phyloP scores from a whole-genome alignment of 768 basidiomycete species.

The Vishniacozyma victoriae region DNA sequence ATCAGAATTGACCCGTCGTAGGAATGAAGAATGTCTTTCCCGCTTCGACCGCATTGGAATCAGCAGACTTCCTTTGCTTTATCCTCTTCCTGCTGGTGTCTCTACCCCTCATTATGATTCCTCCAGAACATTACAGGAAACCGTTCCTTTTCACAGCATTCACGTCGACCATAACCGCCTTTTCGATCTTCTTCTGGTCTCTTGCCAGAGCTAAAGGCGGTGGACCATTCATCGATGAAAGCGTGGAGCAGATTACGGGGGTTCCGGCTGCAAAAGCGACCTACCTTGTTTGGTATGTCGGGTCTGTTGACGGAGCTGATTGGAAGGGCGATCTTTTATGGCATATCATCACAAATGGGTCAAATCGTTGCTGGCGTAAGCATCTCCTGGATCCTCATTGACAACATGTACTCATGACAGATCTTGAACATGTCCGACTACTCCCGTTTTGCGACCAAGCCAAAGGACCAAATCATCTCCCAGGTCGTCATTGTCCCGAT shows the following conservation, averaged over 20 bases:
- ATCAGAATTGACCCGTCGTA: slow-evolving; percentile 4
- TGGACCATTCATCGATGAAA: slow-evolving; percentile 27
- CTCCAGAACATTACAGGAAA: slow-evolving; percentile 33
- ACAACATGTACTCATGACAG: slow-evolving; percentile 5
- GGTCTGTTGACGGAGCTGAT: slow-evolving; percentile 17
- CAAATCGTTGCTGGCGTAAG: background rate
- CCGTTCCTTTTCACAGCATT: slow-evolving; percentile 25
- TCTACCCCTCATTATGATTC: slow-evolving; percentile 23
- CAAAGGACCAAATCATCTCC: slow-evolving; percentile 23
- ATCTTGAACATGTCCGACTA: slow-evolving; percentile 36
- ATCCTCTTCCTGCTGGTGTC: slow-evolving; percentile 29
- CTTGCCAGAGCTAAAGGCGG: slow-evolving; percentile 19
- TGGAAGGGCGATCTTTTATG: slow-evolving; percentile 36
- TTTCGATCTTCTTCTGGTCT: slow-evolving; percentile 31
- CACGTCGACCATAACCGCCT: slow-evolving; percentile 18
- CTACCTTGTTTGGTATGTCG: too few relatives aligned
- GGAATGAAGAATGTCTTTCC: slow-evolving; percentile 34
- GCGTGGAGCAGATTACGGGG: too few relatives aligned
- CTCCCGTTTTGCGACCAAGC: slow-evolving; percentile 29
- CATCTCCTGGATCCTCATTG: background rate
- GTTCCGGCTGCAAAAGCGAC: background rate
- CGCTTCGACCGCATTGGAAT: slow-evolving; percentile 23
- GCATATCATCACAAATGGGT: slow-evolving; percentile 24
- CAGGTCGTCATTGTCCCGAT: slow-evolving; percentile 18
- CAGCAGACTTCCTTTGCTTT: slow-evolving; percentile 33